Evolutionary conservation across 495 filamentous ascomycete genomes (phyloP), one percentile per base, ranked within the genome.

Genomic region (Penicillium roqueforti): DNA sequence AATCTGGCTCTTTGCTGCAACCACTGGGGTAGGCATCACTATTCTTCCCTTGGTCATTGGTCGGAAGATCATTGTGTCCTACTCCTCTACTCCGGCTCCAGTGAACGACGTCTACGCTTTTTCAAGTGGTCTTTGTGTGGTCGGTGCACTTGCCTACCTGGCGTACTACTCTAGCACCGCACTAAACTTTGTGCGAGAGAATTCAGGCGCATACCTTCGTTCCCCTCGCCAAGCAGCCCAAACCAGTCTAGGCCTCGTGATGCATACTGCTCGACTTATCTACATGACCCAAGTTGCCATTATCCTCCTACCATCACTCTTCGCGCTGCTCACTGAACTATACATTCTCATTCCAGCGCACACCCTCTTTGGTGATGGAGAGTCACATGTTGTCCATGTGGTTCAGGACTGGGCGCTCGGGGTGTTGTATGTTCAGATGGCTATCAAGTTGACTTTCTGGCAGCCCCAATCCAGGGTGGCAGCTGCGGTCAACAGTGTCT

Each of bases 61-160:
- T 14, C 87, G 93, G 14, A 75, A 71, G 50, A 75, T 97, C 48
- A 86, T 96, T 62, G 77, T 83, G 23, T 67, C 75, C 7, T 72
- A 87, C 16, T 81, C 93, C 42, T 86, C 88, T 14, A 65, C 71
- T 16, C 75, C 85, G 39, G 76, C 87, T 34, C 82, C 84, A 18
- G 84, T 90, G 65, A 97, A 97, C 68, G 93, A 99, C 66, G 86
- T 99, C 32, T 97, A 99, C 66, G 92, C 95, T 10, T 95, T 96
- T 68, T 93, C 89, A 43, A 82, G 90, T 34, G 93, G 93, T 18
- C 77, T 92, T 51, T 92, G 91, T 62, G 73, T 89, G 16, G 78
- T 93, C 23, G 88, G 88, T 47, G 80, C 80, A 5, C 61, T 81
- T 13, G 70, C 78, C 13, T 92, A 88, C 65, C 59, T 76, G 25